A percentile compares a stretch with the other conserved stretches of the same genome.
Conservation (phyloP, 2,329 filamentous ascomycete species). For the Bipolaris bicolor region DNA sequence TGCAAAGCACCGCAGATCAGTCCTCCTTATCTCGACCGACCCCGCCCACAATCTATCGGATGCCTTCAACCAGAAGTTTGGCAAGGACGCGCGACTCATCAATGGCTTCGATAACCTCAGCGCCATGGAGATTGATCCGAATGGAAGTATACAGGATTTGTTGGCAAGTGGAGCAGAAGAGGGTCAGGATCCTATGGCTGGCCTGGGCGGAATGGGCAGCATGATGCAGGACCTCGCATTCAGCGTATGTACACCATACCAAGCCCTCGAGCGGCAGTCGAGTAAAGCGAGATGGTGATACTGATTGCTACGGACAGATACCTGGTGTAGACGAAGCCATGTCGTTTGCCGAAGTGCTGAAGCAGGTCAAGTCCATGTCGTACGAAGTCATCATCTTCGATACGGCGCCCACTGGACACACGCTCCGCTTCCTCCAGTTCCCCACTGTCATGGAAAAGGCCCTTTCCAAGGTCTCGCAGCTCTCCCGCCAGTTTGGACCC, state of each 20-base stretch:
- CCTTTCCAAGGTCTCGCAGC: constrained; percentile 93
- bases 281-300: neutral
- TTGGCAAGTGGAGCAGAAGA: constrained; percentile 78
- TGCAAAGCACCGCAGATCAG: constrained; percentile 90
- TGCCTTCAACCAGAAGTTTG: constrained; percentile 98
- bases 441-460: constrained; percentile 98
- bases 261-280: neutral
- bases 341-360: constrained; percentile 98
- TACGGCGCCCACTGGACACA: constrained; percentile 96
- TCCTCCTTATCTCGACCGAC: constrained; percentile 97
- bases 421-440: constrained; percentile 97
- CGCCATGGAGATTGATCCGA: constrained; percentile 99
- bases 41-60: constrained; percentile 97
- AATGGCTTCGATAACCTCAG: constrained; percentile 92
- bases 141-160: constrained; percentile 95
- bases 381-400: constrained; percentile 99
- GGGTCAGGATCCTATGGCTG: constrained; percentile 72
- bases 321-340: constrained; percentile 99
- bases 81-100: constrained; percentile 93
- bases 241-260: constrained; percentile 67
- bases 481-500: constrained; percentile 92
- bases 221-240: constrained; percentile 99
- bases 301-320: constrained; percentile 64
- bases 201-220: constrained; percentile 73
- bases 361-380: constrained; percentile 97